Evolutionary conservation across 2,329 filamentous ascomycete genomes (phyloP), one percentile per base, ranked within the genome.

Genomic region (Sporothrix brasiliensis): DNA sequence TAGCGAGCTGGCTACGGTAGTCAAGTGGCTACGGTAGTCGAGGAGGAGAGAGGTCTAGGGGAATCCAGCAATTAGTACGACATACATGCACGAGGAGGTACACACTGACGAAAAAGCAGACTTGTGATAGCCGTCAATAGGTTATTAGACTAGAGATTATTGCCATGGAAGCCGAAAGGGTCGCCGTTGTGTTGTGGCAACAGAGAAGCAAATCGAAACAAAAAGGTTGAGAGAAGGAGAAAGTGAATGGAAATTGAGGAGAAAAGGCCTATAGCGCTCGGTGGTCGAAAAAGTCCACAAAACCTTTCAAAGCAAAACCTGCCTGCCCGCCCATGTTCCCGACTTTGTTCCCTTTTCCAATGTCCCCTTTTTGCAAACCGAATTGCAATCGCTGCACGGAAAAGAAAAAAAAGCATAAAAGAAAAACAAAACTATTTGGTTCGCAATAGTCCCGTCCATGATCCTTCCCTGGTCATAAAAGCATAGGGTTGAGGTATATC

Each of bases 381-480:
- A 69, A 39, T 69, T 47, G 34, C 44, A 7, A 50, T 44, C 41
- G 41, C 41, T 44, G 41, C 41, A 44, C 5, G 13, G 41, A 44
- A 44, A 44, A 13, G 4, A 16, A 13, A 16, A 11, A 44, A 44
- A 44, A 44, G 41, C 41, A 11, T 1, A 11, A 10, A 44, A n/a
- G 47, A 50, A 52, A 61, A 41, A 44, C 21, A 54, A 34, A 56
- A 60, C 11, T 11, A 44, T 10, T 44, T 14, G 10, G 9, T 44
- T 44, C 13, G 41, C 13, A n/a, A 39, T 47, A 61, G 11, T 63
- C 58, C 58, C 39, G 19, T 47, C 58, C 58, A 47, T 63, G 47
- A 63, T 63, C 58, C 58, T 27, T 63, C 39, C 39, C 58, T 47
- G 58, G 58, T 63, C 58, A 27, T 63, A 63, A 63, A 63, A 24